Evolutionary conservation across 805 yeast genomes (phyloP).

Genomic region (Ogataea haglerorum): DNA sequence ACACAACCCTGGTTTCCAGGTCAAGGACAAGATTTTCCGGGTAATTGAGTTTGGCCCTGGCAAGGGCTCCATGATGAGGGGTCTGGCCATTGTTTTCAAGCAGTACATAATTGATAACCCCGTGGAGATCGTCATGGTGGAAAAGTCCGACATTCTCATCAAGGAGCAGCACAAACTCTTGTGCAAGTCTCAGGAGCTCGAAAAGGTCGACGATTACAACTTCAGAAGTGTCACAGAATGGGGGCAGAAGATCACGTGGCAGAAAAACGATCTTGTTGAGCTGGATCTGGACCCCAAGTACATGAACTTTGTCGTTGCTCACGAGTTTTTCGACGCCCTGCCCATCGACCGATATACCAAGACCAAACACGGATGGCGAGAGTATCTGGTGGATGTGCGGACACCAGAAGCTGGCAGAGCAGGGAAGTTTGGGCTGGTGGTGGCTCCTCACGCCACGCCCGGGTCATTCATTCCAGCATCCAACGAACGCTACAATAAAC

Average conservation of each 20-base stretch:
- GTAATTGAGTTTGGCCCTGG: conserved; percentile 86
- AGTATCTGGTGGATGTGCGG: conserved; percentile 60
- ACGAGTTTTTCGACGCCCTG: conserved; percentile 84
- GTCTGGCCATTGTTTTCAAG: conserved; percentile 49
- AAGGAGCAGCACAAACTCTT: conserved; percentile 50
- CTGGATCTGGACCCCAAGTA: conserved; percentile 26
- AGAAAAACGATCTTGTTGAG: conserved; percentile 50
- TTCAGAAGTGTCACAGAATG: conserved; percentile 43
- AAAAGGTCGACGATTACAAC: conserved; percentile 32
- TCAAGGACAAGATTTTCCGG: conserved; percentile 37
- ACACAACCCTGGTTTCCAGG: conserved; percentile 18
- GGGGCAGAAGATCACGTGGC: conserved; percentile 57
- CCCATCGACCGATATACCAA: conserved; percentile 69
- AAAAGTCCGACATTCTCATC: conserved; percentile 66
- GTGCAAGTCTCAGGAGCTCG: conserved; percentile 33
- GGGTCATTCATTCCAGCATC: conserved; percentile 54
- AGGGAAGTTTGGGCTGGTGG: conserved; percentile 48
- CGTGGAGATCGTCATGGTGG: conserved; percentile 56
- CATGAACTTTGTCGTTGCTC: conserved; percentile 70
- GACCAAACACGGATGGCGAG: conserved; percentile 74
- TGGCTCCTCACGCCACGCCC: conserved; percentile 59
- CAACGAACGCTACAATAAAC: conserved; percentile 46
- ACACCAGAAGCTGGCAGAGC: conserved; percentile 2
- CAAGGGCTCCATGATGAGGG: conserved; percentile 72
- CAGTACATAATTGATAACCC: conserved; percentile 35